Percentiles rank a stretch among this genome's conserved stretches.
Conservation (phyloP, 805 yeast genomes). For the Torulaspora microellipsoides region DNA sequence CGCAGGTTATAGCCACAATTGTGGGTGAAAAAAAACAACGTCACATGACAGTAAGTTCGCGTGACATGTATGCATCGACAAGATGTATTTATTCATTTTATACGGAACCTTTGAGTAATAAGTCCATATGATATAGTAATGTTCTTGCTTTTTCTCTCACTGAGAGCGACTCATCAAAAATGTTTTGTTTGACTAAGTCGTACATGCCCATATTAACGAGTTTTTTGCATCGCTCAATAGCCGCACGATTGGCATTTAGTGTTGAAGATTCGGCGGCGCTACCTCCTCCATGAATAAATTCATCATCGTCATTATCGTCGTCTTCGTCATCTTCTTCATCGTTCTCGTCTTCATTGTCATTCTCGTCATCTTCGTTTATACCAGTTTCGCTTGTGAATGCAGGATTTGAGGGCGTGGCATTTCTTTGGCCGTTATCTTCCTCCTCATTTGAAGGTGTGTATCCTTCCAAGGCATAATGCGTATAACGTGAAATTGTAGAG, state of each 20-base stretch:
- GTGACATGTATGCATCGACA: neutral
- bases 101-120: constrained; percentile 19
- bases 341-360: constrained; percentile 8
- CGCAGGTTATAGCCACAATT: constrained; percentile 15
- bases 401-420: neutral
- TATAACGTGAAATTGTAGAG: constrained; percentile 25
- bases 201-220: constrained; percentile 27
- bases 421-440: neutral
- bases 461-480: constrained; percentile 23
- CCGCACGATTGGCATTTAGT: constrained; percentile 17
- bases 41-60: constrained; percentile 2
- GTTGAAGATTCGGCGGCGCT: constrained; percentile 8
- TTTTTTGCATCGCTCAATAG: constrained; percentile 28
- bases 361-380: constrained; percentile 3
- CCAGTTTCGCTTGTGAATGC: constrained; percentile 1
- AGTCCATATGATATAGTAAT: constrained; percentile 31
- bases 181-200: constrained; percentile 28
- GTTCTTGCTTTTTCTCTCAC: constrained; percentile 34
- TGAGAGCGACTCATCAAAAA: constrained; percentile 25
- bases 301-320: constrained; percentile 12
- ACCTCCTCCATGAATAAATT: constrained; percentile 15
- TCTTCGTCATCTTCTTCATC: constrained; percentile 8
- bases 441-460: constrained; percentile 10
- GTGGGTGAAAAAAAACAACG: constrained; percentile 5
- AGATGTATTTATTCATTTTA: neutral